Evolutionary conservation across 2,329 filamentous ascomycete species (phyloP), one percentile per base, ranked within the genome.

Genomic region (Stemphylium lycopersici): DNA sequence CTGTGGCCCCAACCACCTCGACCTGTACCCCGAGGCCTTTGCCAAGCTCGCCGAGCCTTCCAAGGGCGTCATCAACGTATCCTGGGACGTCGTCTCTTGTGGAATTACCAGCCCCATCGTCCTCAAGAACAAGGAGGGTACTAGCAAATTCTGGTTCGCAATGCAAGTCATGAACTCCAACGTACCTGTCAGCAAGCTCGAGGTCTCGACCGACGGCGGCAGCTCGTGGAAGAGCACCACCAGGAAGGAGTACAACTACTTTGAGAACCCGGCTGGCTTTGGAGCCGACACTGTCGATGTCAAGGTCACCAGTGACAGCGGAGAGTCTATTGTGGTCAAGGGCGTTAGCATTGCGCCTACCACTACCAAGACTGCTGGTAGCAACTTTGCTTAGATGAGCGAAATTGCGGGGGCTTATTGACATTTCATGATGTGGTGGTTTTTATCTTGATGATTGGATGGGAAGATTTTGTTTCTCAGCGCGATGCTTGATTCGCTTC

Each of bases 91-190:
- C 55, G 78, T 83, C 10, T 65, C 78, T 16, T 85, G 83, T 63
- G 80, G 79, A 38, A 82, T 85, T 64, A 77, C 77, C 42, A 71
- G 75, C 0, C 79, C 81, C 1, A 70, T 86, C 8, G 62, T 76
- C 40, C 75, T 85, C 20, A 78, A 80, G 70, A 83, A 83, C 74
- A 84, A 85, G 68, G 75, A 77, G 18, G 81, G 81, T 20, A 79
- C 80, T 3, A 81, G 79, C 4, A 66, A 72, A 26, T 79, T 79
- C 70, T 84, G 82, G 82, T 85, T 85, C 75, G 79, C 78, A 42
- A 85, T 86, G 79, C 87, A 89, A 70, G 85, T 88, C 38, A 78
- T 87, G 64, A 88, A 88, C 72, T 76, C 83, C 64, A 87, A 86
- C 68, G 77, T 83, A 55, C 78, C 80, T 13, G 79, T 88, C 36